phyloP scores from a whole-genome alignment of 2,329 filamentous ascomycete genomes.

The Teratosphaeria pseudoeucalypti region DNA sequence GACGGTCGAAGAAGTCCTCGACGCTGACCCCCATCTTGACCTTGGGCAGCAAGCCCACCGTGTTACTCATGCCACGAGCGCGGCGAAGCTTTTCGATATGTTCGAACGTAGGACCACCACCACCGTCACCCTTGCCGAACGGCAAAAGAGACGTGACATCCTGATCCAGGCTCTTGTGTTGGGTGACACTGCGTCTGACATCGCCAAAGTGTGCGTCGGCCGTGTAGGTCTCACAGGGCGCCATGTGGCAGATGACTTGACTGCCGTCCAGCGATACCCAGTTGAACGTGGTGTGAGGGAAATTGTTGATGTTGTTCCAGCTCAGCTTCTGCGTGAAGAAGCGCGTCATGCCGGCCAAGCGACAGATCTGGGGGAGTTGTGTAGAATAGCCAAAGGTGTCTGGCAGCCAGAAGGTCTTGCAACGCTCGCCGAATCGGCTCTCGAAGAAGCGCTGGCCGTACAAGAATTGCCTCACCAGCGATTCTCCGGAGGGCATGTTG shows the following conservation, averaged over 20 bases:
- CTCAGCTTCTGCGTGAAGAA: constrained; percentile 98
- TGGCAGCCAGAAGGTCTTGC: constrained; percentile 90
- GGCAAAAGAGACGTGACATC: constrained; percentile 84
- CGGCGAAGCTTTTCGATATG: constrained; percentile 90
- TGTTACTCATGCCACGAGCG: constrained; percentile 85
- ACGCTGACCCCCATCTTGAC: constrained; percentile 83
- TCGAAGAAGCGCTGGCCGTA: constrained; percentile 95
- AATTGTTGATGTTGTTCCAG: constrained; percentile 99
- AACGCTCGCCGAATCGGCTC: constrained; percentile 79
- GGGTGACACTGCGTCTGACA: constrained; percentile 74
- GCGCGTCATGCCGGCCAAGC: constrained; percentile 86
- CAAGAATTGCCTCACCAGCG: constrained; percentile 83
- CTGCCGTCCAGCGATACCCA: constrained; percentile 95
- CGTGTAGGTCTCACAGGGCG: constrained; percentile 90
- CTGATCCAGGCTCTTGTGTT: constrained; percentile 93
- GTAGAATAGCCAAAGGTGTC: constrained; percentile 97
- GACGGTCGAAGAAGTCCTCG: constrained; percentile 81
- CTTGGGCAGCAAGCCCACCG: constrained; percentile 69
- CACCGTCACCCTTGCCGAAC: constrained; percentile 94
- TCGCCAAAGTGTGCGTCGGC: constrained; percentile 92
- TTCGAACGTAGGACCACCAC: constrained; percentile 86
- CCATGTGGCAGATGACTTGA: constrained; percentile 96
- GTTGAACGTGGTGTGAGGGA: constrained; percentile 97
- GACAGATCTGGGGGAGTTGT: constrained; percentile 86
- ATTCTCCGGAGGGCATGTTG: constrained; percentile 92